phyloP scores from a whole-genome alignment of 441 rosid species.

The Arabidopsis hybrid region DNA sequence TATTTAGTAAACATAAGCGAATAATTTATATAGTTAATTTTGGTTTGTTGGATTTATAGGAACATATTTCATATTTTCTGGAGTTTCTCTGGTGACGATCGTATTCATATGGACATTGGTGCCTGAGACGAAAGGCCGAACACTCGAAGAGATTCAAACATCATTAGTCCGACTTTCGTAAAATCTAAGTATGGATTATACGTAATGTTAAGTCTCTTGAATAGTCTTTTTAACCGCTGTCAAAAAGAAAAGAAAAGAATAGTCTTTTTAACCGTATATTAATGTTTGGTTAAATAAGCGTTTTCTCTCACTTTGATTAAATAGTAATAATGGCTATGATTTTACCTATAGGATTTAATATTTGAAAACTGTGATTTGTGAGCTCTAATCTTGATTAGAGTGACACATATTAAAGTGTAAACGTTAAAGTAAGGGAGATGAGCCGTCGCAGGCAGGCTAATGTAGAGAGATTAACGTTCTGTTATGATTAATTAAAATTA shows the following conservation, averaged over 20 bases:
- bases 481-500: no score
- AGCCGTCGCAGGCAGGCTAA: neutral
- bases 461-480: neutral
- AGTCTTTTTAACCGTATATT: no score
- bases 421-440: neutral
- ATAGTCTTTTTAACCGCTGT: neutral
- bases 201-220: neutral
- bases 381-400: neutral
- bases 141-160: conserved; percentile 46
- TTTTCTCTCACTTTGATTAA: neutral
- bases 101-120: conserved; percentile 40
- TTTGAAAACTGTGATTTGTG: neutral
- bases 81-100: conserved; percentile 27
- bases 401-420: neutral
- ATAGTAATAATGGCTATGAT: no score
- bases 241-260: no score
- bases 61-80: conserved; percentile 41
- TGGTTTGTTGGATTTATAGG: conserved; percentile 13
- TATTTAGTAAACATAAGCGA: neutral
- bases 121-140: conserved; percentile 45
- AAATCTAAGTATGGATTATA: neutral
- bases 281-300: neutral
- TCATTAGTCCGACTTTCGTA: conserved; percentile 18
- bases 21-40: neutral
- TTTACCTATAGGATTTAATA: neutral